Conservation (phyloP, 495 filamentous ascomycete genomes). For the Penicillium canescens region DNA sequence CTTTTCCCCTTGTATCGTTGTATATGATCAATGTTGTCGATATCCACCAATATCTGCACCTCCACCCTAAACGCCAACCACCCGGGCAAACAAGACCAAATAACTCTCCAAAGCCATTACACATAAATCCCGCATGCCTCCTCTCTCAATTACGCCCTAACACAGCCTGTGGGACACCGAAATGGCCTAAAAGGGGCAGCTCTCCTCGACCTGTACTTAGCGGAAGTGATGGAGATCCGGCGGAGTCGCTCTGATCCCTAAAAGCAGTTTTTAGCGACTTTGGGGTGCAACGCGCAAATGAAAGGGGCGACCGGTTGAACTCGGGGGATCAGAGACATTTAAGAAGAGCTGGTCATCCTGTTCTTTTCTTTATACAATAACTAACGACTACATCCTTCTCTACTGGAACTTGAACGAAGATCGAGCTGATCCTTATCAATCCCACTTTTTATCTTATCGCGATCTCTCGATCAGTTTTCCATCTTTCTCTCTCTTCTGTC, state of each 20-base stretch:
- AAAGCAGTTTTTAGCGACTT: conserved; percentile 53
- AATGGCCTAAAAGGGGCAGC: conserved; percentile 33
- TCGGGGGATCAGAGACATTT: conserved; percentile 13
- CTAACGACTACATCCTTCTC: not conserved
- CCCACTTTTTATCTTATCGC: conserved; percentile 33
- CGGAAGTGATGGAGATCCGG: conserved; percentile 40
- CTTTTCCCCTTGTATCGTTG: too few species aligned
- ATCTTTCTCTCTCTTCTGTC: not conserved
- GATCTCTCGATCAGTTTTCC: not conserved
- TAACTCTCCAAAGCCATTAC: conserved; percentile 10
- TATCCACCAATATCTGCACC: too few species aligned
- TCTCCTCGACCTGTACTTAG: conserved; percentile 56
- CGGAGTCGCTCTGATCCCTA: conserved; percentile 43
- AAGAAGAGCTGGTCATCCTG: conserved; percentile 8
- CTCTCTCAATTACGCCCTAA: conserved; percentile 14
- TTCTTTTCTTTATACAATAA: not conserved
- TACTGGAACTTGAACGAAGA: not conserved
- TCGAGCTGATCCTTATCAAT: conserved; percentile 13
- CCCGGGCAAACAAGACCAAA: not conserved
- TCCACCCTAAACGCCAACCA: not conserved
- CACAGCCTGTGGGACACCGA: conserved; percentile 19
- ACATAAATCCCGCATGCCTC: not conserved
- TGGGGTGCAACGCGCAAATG: conserved; percentile 13
- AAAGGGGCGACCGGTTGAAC: conserved; percentile 13
- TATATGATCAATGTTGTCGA: not conserved